Percentiles rank a stretch among this genome's conserved stretches.
phyloP scores from a whole-genome alignment of 306 rosid genomes.

The Gillenia trifoliata region DNA sequence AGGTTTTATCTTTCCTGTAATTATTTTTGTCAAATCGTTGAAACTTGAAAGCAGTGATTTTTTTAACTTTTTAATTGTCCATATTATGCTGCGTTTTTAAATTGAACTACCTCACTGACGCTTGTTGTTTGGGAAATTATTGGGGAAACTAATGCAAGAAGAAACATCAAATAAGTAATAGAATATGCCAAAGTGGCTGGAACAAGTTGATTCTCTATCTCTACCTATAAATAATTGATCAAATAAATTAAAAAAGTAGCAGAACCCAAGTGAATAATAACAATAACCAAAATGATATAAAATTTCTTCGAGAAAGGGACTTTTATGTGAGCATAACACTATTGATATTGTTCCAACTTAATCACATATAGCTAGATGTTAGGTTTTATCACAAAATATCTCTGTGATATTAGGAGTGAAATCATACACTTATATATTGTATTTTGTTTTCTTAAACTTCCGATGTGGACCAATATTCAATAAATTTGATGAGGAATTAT shows the following conservation, averaged over 20 bases:
- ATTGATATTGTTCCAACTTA: too few species aligned
- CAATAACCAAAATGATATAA: neutral
- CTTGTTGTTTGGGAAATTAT: neutral
- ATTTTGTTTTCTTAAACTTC: too few species aligned
- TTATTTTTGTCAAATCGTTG: neutral
- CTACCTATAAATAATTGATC: neutral
- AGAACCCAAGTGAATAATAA: neutral
- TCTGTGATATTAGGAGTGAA: too few species aligned
- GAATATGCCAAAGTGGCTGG: conserved; percentile 8
- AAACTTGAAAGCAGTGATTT: neutral
- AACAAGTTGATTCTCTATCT: neutral
- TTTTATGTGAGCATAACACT: neutral
- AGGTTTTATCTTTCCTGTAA: too few species aligned
- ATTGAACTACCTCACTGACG: neutral
- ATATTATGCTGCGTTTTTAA: neutral
- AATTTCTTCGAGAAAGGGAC: neutral
- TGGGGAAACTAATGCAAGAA: neutral
- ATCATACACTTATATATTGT: too few species aligned
- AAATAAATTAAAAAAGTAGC: neutral
- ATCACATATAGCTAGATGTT: too few species aligned
- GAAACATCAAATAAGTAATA: neutral
- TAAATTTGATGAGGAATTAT: too few species aligned
- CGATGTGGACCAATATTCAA: too few species aligned
- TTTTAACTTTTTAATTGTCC: neutral
- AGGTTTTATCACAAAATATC: too few species aligned